phyloP scores from a whole-genome alignment of 305 asterid species.

The Withania somnifera region DNA sequence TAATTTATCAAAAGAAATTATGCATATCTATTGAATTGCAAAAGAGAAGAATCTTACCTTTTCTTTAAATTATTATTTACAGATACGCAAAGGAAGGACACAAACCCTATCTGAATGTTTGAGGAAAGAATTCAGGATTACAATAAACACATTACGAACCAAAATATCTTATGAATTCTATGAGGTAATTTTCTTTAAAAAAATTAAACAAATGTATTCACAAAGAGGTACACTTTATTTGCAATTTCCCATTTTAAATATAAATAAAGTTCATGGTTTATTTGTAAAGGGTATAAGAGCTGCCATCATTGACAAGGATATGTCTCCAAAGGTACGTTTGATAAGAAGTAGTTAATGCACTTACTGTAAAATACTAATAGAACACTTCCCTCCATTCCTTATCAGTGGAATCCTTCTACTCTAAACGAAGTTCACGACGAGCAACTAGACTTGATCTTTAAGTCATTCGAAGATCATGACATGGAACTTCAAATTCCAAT shows the following conservation, averaged over 20 bases:
- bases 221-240: not conserved
- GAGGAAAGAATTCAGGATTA: conserved; percentile 70
- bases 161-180: conserved; percentile 57
- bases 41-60: not conserved
- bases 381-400: too few relatives aligned
- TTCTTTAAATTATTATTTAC: not conserved
- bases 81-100: conserved; percentile 71
- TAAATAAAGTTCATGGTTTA: not conserved
- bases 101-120: conserved; percentile 52
- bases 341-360: too few relatives aligned
- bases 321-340: conserved; percentile 44
- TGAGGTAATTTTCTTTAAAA: conserved; percentile 32
- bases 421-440: conserved; percentile 38
- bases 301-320: conserved; percentile 63
- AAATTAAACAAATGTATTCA: too few relatives aligned
- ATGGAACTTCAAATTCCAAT: conserved; percentile 63
- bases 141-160: conserved; percentile 51
- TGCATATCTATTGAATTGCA: too few relatives aligned
- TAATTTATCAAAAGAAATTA: too few relatives aligned
- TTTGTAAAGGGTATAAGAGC: conserved; percentile 59
- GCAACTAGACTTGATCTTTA: conserved; percentile 34
- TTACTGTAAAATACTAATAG: too few relatives aligned
- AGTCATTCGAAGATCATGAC: conserved; percentile 42
- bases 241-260: not conserved
- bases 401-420: conserved; percentile 63